Evolutionary conservation across 2,329 filamentous ascomycete species (phyloP), one percentile per base, ranked within the genome.

Genomic region (Microsporum ferrugineum): DNA sequence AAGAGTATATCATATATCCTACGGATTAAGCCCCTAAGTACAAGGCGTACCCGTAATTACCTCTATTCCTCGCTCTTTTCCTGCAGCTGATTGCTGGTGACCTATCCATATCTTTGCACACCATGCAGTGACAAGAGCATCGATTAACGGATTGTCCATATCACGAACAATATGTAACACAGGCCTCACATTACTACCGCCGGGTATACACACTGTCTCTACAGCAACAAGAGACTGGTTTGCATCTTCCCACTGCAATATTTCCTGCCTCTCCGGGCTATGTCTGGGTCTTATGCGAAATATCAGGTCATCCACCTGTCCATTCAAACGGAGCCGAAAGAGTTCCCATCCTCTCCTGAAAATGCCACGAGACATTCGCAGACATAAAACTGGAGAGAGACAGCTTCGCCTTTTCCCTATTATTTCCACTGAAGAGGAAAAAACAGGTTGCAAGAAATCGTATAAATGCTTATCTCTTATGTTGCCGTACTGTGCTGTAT

Each of bases 51-150:
- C 45, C 23, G 31, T 5, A 6, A 31, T 23, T 10, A 5, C 27
- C 14, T 31, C 27, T 5, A 29, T 27, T 2, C 14, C 7, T 51
- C 12, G 29, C 27, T 8, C 6, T 14, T 29, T 8, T 33, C 8
- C 45, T 36, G 57, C 49, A n/a, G 14, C 33, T 31, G 58, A 31
- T 39, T 66, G 17, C 17, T 23, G 63, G 4, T 51, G 47, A 17
- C 41, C 49, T 38, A 60, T 51, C 65, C 65, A 66, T 33, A 65
- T 62, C 56, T 60, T 61, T 34, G 65, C 63, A 59, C 65, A 66
- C 63, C 63, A 65, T 27, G 62, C 63, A 36, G 62, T 63, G 5
- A 66, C 61, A 34, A 66, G 33, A 8, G 60, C 57, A 59, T 65
- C 63, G 29, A 61, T 60, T 55, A 66, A 58, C n/a, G 34, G 31